phyloP scores from a whole-genome alignment of 192 early-diverging fungal genomes.

The Dispira simplex region DNA sequence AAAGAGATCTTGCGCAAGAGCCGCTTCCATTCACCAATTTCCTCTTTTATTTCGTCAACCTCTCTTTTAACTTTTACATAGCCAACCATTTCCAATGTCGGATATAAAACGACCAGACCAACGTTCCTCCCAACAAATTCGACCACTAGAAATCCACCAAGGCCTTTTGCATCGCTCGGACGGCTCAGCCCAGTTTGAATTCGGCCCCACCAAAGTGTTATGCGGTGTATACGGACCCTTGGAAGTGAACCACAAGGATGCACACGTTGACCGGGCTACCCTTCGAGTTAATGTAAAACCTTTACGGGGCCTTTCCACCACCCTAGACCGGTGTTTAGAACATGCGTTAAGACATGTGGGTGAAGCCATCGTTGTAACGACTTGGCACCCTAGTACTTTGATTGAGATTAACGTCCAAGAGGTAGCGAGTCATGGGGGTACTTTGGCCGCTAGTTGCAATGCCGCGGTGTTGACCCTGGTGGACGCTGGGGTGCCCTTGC shows the following conservation, averaged over 20 bases:
- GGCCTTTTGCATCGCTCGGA: slow-evolving; percentile 60
- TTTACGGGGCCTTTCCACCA: slow-evolving; percentile 17
- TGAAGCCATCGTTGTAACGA: slow-evolving; percentile 56
- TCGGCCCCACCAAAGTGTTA: slow-evolving; percentile 60
- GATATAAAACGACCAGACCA: slow-evolving; percentile 26
- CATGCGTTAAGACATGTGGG: slow-evolving; percentile 49
- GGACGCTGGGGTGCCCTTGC: slow-evolving; percentile 81
- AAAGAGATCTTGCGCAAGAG: no score
- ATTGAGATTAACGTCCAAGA: slow-evolving; percentile 82
- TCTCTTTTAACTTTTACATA: no score
- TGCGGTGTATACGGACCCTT: slow-evolving; percentile 75
- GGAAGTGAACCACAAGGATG: slow-evolving; percentile 72
- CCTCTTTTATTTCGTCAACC: no score
- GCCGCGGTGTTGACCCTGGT: slow-evolving; percentile 59
- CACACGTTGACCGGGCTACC: slow-evolving; percentile 74
- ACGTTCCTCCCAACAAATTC: slow-evolving; percentile 38
- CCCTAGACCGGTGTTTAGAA: slow-evolving; percentile 64
- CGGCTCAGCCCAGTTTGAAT: slow-evolving; percentile 71
- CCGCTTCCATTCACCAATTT: no score
- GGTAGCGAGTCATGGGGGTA: slow-evolving; percentile 59
- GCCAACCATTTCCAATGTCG: no score
- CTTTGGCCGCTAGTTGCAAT: slow-evolving; percentile 53
- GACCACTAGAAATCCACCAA: slow-evolving; percentile 51
- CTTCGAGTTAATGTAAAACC: slow-evolving; percentile 70
- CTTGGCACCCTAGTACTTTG: slow-evolving; percentile 71